Conservation (phyloP, 306 rosid genomes). For the Ormosia semicastrata region DNA sequence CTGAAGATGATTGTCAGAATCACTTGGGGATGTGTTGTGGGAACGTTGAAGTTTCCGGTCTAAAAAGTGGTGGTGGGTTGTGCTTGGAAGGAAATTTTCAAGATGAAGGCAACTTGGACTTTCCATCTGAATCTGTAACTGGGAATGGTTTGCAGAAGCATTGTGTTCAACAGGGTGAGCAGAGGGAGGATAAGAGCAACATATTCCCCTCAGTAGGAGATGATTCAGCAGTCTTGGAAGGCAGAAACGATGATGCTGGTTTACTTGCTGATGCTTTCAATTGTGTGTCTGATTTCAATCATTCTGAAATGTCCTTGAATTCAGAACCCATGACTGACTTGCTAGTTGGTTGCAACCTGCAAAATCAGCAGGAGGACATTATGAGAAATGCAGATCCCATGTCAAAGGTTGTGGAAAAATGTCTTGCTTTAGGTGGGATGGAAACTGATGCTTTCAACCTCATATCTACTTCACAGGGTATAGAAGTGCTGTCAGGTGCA, state of each 20-base stretch:
- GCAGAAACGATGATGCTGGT: constrained; percentile 13
- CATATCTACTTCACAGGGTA: constrained; percentile 32
- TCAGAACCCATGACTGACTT: constrained; percentile 26
- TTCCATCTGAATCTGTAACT: constrained; percentile 22
- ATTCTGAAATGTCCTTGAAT: constrained; percentile 39
- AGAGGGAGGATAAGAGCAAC: constrained; percentile 32
- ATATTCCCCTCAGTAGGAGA: constrained; percentile 27
- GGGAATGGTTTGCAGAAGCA: constrained; percentile 23
- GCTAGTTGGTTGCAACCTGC: constrained; percentile 35
- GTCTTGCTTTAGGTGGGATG: constrained; percentile 34
- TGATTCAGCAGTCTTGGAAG: constrained; percentile 22
- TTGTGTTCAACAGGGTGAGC: constrained; percentile 41
- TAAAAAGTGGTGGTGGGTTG: constrained; percentile 15
- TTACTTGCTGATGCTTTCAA: constrained; percentile 31
- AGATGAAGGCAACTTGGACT: constrained; percentile 35
- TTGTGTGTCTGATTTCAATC: constrained; percentile 29
- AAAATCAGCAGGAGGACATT: constrained; percentile 45
- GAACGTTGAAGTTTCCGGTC: constrained; percentile 27
- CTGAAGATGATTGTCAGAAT: constrained; percentile 30
- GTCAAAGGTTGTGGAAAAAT: constrained; percentile 34
- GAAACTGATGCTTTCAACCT: constrained; percentile 41
- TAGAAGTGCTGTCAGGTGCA: constrained; percentile 39
- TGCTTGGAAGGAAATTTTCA: constrained; percentile 28
- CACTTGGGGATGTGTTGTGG: constrained; percentile 29
- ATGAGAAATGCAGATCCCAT: constrained; percentile 32